phyloP scores from a whole-genome alignment of 192 early-diverging fungal genomes.

The Diversispora eburnea region DNA sequence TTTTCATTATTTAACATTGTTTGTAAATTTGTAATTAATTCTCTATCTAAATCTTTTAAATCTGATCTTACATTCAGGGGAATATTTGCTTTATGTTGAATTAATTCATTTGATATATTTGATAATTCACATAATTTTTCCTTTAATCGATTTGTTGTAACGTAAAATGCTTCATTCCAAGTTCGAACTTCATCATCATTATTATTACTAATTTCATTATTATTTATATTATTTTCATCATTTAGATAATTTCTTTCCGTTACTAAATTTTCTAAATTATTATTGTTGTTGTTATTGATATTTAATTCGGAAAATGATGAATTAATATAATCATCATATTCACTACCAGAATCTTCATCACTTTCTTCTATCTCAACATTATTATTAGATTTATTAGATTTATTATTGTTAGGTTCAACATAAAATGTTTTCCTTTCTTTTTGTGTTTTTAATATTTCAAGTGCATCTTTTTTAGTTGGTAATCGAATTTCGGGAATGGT shows the following conservation, averaged over 20 bases:
- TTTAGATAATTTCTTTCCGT: neutral
- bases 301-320: neutral
- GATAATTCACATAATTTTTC: neutral
- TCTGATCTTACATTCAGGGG: neutral
- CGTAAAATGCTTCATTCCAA: neutral
- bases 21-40: neutral
- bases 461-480: neutral
- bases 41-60: neutral
- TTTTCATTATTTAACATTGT: neutral
- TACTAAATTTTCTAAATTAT: neutral
- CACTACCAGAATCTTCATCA: neutral
- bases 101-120: neutral
- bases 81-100: neutral
- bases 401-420: neutral
- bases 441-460: neutral
- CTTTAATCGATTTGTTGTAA: neutral
- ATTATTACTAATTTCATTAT: neutral
- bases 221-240: neutral
- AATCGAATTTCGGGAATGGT: neutral
- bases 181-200: neutral
- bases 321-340: neutral
- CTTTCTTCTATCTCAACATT: no score
- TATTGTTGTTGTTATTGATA: neutral
- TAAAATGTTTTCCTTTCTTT: neutral
- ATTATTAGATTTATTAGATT: no score